Base-by-base conservation (phyloP, 2,329 filamentous ascomycete genomes). In the Aspergillus intermedius region DNA sequence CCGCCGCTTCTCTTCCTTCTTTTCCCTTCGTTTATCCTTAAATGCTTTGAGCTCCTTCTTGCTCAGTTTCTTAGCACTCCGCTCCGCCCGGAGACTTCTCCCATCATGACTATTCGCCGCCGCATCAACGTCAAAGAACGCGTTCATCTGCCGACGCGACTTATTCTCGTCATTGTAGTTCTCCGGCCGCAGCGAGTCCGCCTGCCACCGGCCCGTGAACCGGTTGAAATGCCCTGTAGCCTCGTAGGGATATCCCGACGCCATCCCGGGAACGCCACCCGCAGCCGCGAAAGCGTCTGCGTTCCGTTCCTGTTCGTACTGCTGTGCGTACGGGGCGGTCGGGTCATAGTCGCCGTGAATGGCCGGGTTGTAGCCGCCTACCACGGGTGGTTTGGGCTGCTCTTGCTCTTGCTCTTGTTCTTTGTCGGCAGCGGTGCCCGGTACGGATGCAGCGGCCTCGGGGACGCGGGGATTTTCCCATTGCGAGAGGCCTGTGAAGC, bases 281-380 rank as follows among this genome's bases (percentile, higher is more conserved):
- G 65, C 49, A n/a, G 65, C 58, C 10, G 64, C 60, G 8, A 65
- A 59, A 9, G 67, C 65, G 43, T 60, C 57, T 5, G 68, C 68
- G 37, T 69, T 54, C 1, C 63, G 60, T 9, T 64, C 57, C 42
- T 69, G 61, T 52, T 73, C 68, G 41, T 77, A 66, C 42, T 76
- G 73, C 63, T 87, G 79, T 9, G 93, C 91, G 66, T 98, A 98
- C 74, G 90, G 87, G n/a, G 93, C 91, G 51, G 85, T 93, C 3
- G 91, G 90, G 62, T 98, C 93, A 74, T 96, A 98, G 72, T 91
- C 87, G 59, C 93, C 93, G 67, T 98, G 93, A 42, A 98, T 91
- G 21, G 89, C 87, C 1, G 93, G 93, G 65, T 97, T 95, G 73
- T 98, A 98, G 52, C 91, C 90, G 50, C 85, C 84, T 9, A 61